phyloP scores from a whole-genome alignment of 2,329 filamentous ascomycete genomes.

The Xylaria sp. region DNA sequence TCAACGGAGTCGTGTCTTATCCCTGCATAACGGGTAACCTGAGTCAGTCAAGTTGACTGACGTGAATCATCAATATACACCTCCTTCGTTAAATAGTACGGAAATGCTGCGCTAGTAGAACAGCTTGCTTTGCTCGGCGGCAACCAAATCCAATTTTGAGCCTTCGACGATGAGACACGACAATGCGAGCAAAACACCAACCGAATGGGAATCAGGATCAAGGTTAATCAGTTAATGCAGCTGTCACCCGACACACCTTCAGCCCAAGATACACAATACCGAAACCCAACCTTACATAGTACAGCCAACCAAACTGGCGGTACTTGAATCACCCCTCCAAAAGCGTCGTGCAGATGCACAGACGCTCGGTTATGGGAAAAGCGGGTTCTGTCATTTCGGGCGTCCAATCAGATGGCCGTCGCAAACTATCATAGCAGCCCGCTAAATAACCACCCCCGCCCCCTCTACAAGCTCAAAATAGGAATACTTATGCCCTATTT shows the following conservation, averaged over 20 bases:
- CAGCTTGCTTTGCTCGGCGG: not conserved
- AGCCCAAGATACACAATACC: conserved; percentile 15
- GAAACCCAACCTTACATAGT: conserved; percentile 4
- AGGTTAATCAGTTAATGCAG: conserved; percentile 5
- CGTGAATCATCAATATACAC: not conserved
- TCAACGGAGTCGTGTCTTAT: not conserved
- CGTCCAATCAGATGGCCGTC: conserved; percentile 30
- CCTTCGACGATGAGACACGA: not conserved
- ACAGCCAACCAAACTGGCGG: conserved; percentile 30
- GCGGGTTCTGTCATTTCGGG: conserved; percentile 21
- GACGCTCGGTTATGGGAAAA: conserved; percentile 13
- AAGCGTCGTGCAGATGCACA: conserved; percentile 26
- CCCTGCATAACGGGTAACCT: conserved; percentile 23
- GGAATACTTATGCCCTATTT: conserved; percentile 7
- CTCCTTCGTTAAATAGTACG: not conserved
- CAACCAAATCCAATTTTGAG: not conserved
- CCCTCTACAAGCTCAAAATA: conserved; percentile 16
- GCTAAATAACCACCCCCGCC: conserved; percentile 1
- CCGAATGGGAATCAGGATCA: not conserved
- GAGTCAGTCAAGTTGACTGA: conserved; percentile 20
- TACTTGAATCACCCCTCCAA: conserved; percentile 5
- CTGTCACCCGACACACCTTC: not conserved
- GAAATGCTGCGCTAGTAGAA: not conserved
- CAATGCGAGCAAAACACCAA: not conserved
- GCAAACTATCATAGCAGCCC: conserved; percentile 22